Evolutionary conservation across 768 basidiomycete genomes (phyloP), one percentile per base, ranked within the genome.

Genomic region (Dentipellis sp.): DNA sequence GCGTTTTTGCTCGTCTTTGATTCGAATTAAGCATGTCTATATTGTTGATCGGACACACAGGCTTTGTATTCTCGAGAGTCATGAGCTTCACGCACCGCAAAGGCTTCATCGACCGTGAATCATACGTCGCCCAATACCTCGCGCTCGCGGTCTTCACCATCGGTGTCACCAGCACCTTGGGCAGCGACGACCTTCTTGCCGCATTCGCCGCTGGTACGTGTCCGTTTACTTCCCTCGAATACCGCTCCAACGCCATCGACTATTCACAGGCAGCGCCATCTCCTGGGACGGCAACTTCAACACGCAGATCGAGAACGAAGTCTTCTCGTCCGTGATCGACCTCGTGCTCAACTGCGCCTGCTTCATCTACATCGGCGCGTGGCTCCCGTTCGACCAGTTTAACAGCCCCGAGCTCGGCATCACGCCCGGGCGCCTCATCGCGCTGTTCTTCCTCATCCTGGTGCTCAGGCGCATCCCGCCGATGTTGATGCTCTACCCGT

Each of bases 231-330:
- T 10, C 10, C 5, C 3, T 4, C 12, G 39, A 6, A 23, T 10
- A 38, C 12, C 55, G 19, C 2, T 10, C 19, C 9, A 10, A 23
- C 10, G 10, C 14, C 40, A 54, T 40, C 29, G 29, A 54, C 21
- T 14, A 14, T 53, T 50, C 56, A 67, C 70, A 84, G 94, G 94
- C 2, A 83, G 79, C 53, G 91, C 94, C 1, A 87, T 97, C 61
- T 91, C 91, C 8, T 94, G 91, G 92, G 93, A 95, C 68, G 89
- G 83, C 3, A 76, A 90, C 61, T 89, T 89, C 71, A 87, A 89
- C 62, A 71, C 71, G 19, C 84, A 91, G 57, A 91, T 82, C 0
- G 89, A 94, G 69, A 83, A 88, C 60, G 90, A 93, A 56, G 75
- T 82, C 10, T 97, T 99, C 67, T 86, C 91, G 1, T 86, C 91